Base-by-base conservation (phyloP, 768 basidiomycete genomes). In the Ephemerocybe angulata region DNA sequence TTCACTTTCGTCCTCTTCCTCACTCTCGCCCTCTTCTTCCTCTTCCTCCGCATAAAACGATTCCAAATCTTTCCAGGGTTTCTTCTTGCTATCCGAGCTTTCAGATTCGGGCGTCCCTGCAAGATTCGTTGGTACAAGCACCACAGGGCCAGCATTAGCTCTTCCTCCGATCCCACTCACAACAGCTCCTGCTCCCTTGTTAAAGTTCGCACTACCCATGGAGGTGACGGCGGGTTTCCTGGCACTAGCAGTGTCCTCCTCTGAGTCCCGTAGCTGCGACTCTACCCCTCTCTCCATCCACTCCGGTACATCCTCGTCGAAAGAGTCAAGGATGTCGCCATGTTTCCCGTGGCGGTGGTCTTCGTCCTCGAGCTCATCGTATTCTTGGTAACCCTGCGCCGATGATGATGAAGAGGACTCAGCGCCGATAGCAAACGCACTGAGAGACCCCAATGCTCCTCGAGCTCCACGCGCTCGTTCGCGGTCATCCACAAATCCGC, bases 211-310 rank as follows among this genome's bases (percentile, higher is more conserved):
- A 28, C 52, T 53, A 13, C 53, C 53, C 28, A 81, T 70, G 1
- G 78, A 76, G 30, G 71, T 67, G 3, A 71, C 63, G 17, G 63
- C 68, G 37, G 68, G 64, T 25, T 50, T 55, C 21, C 35, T 25
- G 7, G 63, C 65, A 21, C 71, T 66, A 29, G 69, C 63, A 1
- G 60, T 60, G 53, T 87, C 87, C 10, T 87, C 85, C 43, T 79
- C 81, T 19, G 72, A 75, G 57, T 93, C 87, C 55, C 95, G 80
- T 53, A 98, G 70, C 0, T 80, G 76, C 1, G 89, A 72, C 60
- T 93, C 90, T 3, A 90, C 90, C 0, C 93, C 93, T 52, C 82
- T 77, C 67, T 95, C 92, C 4, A 89, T 76, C 95, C 95, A 97
- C 62, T 92, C 91, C 0, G 92, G 90, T 0, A 96, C 41, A 76